Percentiles rank a stretch among this genome's conserved stretches.
These are phyloP conservation scores for Claviceps cyperi DNA, from an alignment of 2,329 filamentous ascomycete species.

Conservation along the genomic window DNA sequence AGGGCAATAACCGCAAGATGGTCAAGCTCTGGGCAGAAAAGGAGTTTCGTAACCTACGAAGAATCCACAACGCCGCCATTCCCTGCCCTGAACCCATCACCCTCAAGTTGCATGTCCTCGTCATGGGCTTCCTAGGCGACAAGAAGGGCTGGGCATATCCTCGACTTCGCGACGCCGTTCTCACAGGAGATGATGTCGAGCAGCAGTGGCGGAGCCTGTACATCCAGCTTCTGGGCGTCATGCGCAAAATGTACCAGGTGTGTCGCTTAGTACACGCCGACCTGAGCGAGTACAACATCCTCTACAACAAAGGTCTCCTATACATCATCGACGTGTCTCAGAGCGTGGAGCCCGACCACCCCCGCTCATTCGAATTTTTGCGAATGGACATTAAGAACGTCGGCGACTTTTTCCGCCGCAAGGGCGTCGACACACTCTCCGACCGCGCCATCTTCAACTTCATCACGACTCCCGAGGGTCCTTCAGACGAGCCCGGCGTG, in stretches of 20 bases:
- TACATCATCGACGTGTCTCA: constrained; percentile 98
- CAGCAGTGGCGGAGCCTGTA: constrained; percentile 68
- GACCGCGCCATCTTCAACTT: constrained; percentile 78
- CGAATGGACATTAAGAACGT: constrained; percentile 99
- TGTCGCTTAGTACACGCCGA: constrained; percentile 91
- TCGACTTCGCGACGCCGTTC: constrained; percentile 70
- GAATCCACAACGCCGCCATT: constrained; percentile 72
- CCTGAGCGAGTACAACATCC: constrained; percentile 93
- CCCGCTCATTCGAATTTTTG: constrained; percentile 79
- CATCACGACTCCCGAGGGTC: constrained; percentile 49
- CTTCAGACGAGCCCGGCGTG: constrained; percentile 47
- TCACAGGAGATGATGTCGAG: constrained; percentile 53
- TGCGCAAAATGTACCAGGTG: constrained; percentile 85
- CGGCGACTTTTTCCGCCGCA: constrained; percentile 76
- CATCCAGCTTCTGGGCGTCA: constrained; percentile 68
- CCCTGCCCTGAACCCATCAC: constrained; percentile 80
- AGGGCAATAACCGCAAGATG: constrained; percentile 91
- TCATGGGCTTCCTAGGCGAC: constrained; percentile 88
- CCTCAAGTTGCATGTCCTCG: constrained; percentile 83
- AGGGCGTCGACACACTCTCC: constrained; percentile 66
- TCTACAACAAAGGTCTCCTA: constrained; percentile 70
- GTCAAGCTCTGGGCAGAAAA: constrained; percentile 98
- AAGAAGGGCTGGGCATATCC: constrained; percentile 78
- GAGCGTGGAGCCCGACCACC: constrained; percentile 93
- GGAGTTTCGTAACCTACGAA: constrained; percentile 84